phyloP scores from a whole-genome alignment of 148 eudicot genomes.

The Amaranthus palmeri region DNA sequence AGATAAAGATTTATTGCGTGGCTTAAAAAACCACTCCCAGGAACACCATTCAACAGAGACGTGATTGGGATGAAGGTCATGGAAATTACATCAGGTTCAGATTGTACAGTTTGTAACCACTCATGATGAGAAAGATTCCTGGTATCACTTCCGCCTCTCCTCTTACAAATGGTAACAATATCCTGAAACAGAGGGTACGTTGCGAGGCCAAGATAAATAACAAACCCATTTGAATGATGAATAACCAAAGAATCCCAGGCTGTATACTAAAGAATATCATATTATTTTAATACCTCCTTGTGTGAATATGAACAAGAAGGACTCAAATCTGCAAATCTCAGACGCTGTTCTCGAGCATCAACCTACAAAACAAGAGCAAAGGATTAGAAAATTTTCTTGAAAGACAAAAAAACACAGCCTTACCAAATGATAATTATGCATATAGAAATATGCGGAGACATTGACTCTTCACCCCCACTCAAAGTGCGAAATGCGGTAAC shows the following conservation, averaged over 20 bases:
- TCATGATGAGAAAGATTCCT: conserved; percentile 57
- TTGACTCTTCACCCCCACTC: too few relatives aligned
- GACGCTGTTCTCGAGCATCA: conserved; percentile 58
- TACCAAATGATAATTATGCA: too few relatives aligned
- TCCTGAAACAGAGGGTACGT: conserved; percentile 45
- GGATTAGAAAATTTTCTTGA: background rate
- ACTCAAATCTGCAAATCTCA: conserved; percentile 78
- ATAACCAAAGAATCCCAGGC: conserved; percentile 6
- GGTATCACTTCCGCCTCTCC: conserved; percentile 88
- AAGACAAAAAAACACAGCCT: background rate
- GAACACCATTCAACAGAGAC: conserved; percentile 84
- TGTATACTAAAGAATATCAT: conserved; percentile 14
- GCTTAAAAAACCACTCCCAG: conserved; percentile 96
- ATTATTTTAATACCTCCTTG: conserved; percentile 62
- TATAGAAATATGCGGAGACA: too few relatives aligned
- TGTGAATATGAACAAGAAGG: conserved; percentile 77
- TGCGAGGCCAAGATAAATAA: conserved; percentile 1
- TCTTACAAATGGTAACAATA: conserved; percentile 68
- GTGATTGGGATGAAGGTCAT: conserved; percentile 97
- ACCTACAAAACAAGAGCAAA: conserved; percentile 36
- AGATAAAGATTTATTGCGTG: conserved; percentile 95
- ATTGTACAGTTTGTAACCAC: conserved; percentile 85
- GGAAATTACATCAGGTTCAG: conserved; percentile 87
- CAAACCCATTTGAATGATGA: background rate
- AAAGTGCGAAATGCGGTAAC: too few relatives aligned